phyloP scores from a whole-genome alignment of 2,329 filamentous ascomycete genomes.

The Diatrype stigma region DNA sequence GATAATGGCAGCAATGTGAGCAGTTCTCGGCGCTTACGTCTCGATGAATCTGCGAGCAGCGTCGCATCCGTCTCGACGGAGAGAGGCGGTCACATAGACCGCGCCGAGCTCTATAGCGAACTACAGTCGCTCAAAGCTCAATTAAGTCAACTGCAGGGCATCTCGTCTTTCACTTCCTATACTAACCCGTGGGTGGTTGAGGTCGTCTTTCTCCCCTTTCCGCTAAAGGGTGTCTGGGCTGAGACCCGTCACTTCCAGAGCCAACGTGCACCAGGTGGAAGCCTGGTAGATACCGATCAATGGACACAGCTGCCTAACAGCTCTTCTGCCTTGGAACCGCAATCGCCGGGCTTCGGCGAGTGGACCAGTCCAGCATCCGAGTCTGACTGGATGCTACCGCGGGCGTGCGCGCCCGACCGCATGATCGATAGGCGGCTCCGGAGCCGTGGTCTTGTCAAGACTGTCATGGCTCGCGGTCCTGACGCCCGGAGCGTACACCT shows the following conservation, averaged over 20 bases:
- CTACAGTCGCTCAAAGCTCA: slow-evolving; percentile 47
- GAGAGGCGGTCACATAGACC: slow-evolving; percentile 33
- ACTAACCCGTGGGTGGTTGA: slow-evolving; percentile 69
- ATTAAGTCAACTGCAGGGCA: slow-evolving; percentile 50
- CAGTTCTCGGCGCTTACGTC: slow-evolving; percentile 32
- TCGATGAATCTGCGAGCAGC: slow-evolving; percentile 42
- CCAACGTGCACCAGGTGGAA: slow-evolving; percentile 25
- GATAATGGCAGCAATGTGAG: slow-evolving; percentile 39
- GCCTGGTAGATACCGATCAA: slow-evolving; percentile 38
- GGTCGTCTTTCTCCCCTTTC: slow-evolving; percentile 71
- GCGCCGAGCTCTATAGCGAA: slow-evolving; percentile 45
- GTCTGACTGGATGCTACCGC: slow-evolving; percentile 62
- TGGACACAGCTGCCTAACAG: slow-evolving; percentile 54
- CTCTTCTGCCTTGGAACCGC: slow-evolving; percentile 39
- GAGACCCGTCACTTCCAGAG: slow-evolving; percentile 43
- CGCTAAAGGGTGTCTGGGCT: slow-evolving; percentile 53
- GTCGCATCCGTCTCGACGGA: slow-evolving; percentile 44
- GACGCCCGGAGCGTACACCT: slow-evolving; percentile 66
- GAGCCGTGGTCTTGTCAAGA: slow-evolving; percentile 68
- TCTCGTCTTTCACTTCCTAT: slow-evolving; percentile 55
- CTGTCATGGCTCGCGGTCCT: slow-evolving; percentile 55
- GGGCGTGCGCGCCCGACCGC: slow-evolving; percentile 61
- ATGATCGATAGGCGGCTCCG: slow-evolving; percentile 66
- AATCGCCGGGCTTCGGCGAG: slow-evolving; percentile 44
- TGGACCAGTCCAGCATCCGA: slow-evolving; percentile 43